Evolutionary conservation across 2,329 filamentous ascomycete genomes (phyloP), one percentile per base, ranked within the genome.

Genomic region (Fusarium siculi): DNA sequence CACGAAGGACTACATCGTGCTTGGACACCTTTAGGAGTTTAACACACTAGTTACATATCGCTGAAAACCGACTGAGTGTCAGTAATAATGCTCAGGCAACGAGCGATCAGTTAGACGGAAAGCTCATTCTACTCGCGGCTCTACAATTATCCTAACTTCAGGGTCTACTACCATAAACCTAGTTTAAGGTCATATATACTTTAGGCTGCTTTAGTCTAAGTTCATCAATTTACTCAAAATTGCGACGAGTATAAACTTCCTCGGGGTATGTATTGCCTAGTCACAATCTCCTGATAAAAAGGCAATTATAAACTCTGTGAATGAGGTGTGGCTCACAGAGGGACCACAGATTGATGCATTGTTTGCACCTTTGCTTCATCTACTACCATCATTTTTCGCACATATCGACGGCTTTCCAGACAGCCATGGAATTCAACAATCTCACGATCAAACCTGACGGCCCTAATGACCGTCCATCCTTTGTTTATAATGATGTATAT

Each of bases 281-380:
- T 5, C 30, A 18, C 7, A 18, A 10, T 50, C 16, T 6, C 15
- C 5, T 23, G 8, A 50, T 7, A 2, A 18, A 34, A 50, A 34
- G 21, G 21, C 11, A 2, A 34, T 19, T 50, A 0, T 9, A 34
- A 34, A 50, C 47, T 34, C 11, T 34, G 8, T 4, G 4, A 14
- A 9, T 12, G 3, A 18, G 15, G 11, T 4, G 1, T 32, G 28
- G 16, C 28, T 49, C 7, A n/a, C 9, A 18, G 9, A 49, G 21
- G 7, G 1, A 32, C 19, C 0, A n/a, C 21, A 32, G 0, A 32
- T 12, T 1, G 7, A n/a, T 4, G 0, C 7, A 16, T 10, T 5
- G 6, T 32, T n/a, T n/a, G 9, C 2, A 18, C 10, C 9, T 7
- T 32, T n/a, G 5, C 9, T n/a, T n/a, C 15, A n/a, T n/a, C 5